phyloP scores from a whole-genome alignment of 2,329 filamentous ascomycete genomes.

The Neoarthrinium moseri region DNA sequence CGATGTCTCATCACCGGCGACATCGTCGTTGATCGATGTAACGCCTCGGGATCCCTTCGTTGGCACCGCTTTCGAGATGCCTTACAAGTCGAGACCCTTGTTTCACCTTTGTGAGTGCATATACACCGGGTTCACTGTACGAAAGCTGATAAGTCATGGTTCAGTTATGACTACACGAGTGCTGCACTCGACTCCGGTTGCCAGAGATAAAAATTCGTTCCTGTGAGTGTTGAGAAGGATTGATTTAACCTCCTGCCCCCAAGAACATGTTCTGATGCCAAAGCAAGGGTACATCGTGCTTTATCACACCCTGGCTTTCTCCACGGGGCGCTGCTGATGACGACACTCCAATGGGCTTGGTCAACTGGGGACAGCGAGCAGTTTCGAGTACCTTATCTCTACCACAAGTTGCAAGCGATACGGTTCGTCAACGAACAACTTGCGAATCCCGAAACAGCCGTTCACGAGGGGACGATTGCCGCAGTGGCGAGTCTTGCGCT shows the following conservation, averaged over 20 bases:
- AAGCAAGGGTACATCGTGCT: constrained; percentile 38
- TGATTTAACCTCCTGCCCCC: too few species aligned
- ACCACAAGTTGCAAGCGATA: constrained; percentile 46
- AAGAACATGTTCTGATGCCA: neutral
- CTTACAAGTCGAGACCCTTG: constrained; percentile 31
- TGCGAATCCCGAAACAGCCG: constrained; percentile 32
- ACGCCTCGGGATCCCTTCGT: constrained; percentile 26
- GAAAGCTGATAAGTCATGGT: constrained; percentile 12
- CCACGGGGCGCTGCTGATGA: constrained; percentile 43
- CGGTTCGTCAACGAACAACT: constrained; percentile 44
- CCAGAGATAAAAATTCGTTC: constrained; percentile 32
- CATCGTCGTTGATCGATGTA: constrained; percentile 14
- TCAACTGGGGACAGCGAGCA: constrained; percentile 42
- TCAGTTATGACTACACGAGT: constrained; percentile 40
- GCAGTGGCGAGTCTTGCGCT: constrained; percentile 43
- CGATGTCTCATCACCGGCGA: constrained; percentile 9
- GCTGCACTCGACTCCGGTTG: constrained; percentile 37
- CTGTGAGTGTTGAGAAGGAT: constrained; percentile 27
- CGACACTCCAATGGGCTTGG: constrained; percentile 45
- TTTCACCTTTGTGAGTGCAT: constrained; percentile 33
- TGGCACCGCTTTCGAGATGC: constrained; percentile 29
- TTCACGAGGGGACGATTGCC: constrained; percentile 40
- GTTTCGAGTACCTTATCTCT: constrained; percentile 42
- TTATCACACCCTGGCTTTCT: constrained; percentile 44
- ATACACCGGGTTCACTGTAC: constrained; percentile 11